Base-by-base conservation (phyloP, 768 basidiomycete species). In the Termitomyces sp. region DNA sequence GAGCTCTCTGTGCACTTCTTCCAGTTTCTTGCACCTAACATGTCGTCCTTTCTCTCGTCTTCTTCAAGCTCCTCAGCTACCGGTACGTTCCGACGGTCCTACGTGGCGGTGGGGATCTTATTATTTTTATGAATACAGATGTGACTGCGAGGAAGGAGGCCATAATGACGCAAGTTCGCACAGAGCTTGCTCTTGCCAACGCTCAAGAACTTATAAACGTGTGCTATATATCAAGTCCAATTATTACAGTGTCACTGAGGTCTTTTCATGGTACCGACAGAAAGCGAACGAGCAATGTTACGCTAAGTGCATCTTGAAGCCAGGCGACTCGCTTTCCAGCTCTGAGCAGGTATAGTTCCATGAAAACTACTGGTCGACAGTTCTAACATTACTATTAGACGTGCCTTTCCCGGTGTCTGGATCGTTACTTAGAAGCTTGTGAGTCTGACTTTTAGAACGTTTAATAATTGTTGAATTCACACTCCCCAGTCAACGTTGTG, bases 351-450 rank as follows among this genome's bases (percentile, higher is more conserved):
- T 88, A 48, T 46, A 46, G 57, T 33, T 54, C 46, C 25, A 31
- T 31, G 7, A 4, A 13, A n/a, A 13, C n/a, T 16, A 13, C 22
- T 10, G 42, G 40, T 41, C 58, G 50, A 61, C 55, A 13, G 5
- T n/a, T n/a, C 35, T 36, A 36, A 44, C 16, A 22, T 38, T 52
- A 22, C 56, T 7, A 41, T n/a, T 52, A 93, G 91, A 84, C 84
- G 25, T 94, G 91, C 62, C 73, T 93, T 40, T 72, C 81, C 6
- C 76, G 83, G 54, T 94, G 91, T 66, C 74, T 91, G 63, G 89
- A 91, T 50, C 82, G 89, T 41, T 94, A 91, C 66, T 76, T 94
- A 75, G 89, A 93, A 70, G 88, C 88, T 33, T 92, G 91, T 91
- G 63, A 73, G 89, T 81, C 7, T 43, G 41, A 27, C 16, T 58